phyloP scores from a whole-genome alignment of 495 filamentous ascomycete genomes.

The Penicillium alfredii region DNA sequence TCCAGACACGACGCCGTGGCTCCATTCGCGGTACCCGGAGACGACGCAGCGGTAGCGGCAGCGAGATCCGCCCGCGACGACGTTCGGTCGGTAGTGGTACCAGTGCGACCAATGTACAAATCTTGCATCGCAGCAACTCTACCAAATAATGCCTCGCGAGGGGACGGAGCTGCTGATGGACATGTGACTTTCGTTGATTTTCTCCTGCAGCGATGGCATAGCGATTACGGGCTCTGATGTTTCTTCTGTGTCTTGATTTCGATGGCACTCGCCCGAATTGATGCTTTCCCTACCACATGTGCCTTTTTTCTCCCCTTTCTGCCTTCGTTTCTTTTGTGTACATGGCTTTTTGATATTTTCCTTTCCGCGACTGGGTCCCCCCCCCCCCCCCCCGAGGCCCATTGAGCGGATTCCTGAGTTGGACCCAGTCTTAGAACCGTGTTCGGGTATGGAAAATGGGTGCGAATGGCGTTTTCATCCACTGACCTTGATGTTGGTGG shows the following conservation, averaged over 20 bases:
- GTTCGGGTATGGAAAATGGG: slow-evolving; percentile 47
- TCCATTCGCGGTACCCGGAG: slow-evolving; percentile 37
- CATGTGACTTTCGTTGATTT: slow-evolving; percentile 27
- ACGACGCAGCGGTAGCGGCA: slow-evolving; percentile 44
- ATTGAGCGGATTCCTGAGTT: too few relatives aligned
- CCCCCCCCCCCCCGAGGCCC: too few relatives aligned
- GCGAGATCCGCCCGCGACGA: slow-evolving; percentile 42
- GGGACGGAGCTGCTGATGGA: slow-evolving; percentile 23
- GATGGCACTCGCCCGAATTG: slow-evolving; percentile 15
- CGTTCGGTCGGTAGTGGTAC: slow-evolving; percentile 38
- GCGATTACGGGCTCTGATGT: slow-evolving; percentile 38
- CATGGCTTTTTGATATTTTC: slow-evolving; percentile 43
- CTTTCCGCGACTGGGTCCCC: slow-evolving; percentile 27
- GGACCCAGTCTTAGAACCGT: slow-evolving; percentile 42
- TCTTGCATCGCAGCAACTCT: slow-evolving; percentile 45
- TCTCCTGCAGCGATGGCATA: slow-evolving; percentile 35
- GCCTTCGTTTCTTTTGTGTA: slow-evolving; percentile 39
- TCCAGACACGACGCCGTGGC: slow-evolving; percentile 47
- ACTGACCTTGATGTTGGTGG: slow-evolving; percentile 34
- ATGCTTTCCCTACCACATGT: slow-evolving; percentile 19
- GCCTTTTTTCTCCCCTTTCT: slow-evolving; percentile 16
- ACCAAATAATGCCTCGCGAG: slow-evolving; percentile 28
- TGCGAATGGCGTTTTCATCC: slow-evolving; percentile 45
- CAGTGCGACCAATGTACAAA: slow-evolving; percentile 31
- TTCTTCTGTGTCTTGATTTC: slow-evolving; percentile 24